Evolutionary conservation across 805 yeast species (phyloP).

Genomic region (Brettanomyces bruxellensis): DNA sequence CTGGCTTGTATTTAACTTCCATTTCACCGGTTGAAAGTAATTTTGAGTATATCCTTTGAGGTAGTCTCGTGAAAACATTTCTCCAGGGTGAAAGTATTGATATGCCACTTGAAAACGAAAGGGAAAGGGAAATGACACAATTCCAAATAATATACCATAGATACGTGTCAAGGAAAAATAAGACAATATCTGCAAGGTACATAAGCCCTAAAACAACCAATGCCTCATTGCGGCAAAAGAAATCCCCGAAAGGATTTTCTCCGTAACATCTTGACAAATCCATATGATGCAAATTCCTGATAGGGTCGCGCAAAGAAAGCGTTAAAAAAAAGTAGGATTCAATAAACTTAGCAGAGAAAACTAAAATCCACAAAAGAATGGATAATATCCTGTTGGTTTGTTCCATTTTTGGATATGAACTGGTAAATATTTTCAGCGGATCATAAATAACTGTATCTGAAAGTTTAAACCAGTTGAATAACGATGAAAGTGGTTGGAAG

Average conservation of each 20-base stretch:
- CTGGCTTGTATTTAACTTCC: conserved; percentile 34
- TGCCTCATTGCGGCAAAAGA: conserved; percentile 35
- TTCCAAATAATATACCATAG: conserved; percentile 53
- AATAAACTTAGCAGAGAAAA: conserved; percentile 39
- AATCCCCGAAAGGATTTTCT: conserved; percentile 31
- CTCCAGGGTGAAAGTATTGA: conserved; percentile 53
- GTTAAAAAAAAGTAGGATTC: conserved; percentile 49
- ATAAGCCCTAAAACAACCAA: conserved; percentile 32
- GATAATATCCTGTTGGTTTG: conserved; percentile 33
- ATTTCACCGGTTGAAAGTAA: conserved; percentile 35
- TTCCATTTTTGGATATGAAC: conserved; percentile 32
- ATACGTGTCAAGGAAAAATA: conserved; percentile 47
- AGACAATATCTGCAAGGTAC: conserved; percentile 34
- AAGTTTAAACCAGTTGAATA: conserved; percentile 20
- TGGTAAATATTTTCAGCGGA: conserved; percentile 32
- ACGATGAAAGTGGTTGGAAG: conserved; percentile 27
- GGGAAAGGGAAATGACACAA: conserved; percentile 37
- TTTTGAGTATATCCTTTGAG: conserved; percentile 41
- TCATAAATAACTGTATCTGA: conserved; percentile 19
- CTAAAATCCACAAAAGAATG: conserved; percentile 35
- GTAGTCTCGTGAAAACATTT: conserved; percentile 42
- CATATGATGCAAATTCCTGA: conserved; percentile 37
- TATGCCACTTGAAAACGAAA: conserved; percentile 43
- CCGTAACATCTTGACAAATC: conserved; percentile 35
- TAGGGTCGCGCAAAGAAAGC: conserved; percentile 42